phyloP scores from a whole-genome alignment of 1,284 basidiomycete genomes.

The Apiotrichum siamense region DNA sequence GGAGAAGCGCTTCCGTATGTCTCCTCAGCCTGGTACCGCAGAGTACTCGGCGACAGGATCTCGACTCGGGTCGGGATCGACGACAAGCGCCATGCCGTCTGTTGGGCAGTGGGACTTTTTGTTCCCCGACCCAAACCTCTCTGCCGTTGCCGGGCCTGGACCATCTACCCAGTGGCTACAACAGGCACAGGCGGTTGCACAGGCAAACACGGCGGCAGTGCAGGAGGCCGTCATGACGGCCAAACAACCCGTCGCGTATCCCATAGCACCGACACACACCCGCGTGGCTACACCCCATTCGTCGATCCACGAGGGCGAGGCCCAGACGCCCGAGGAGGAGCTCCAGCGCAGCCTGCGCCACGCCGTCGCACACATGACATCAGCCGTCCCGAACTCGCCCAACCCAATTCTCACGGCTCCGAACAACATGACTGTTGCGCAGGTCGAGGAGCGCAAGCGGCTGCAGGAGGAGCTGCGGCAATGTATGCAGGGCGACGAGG shows the following conservation, averaged over 20 bases:
- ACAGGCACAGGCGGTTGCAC: too few species aligned
- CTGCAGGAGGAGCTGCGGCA: conserved; percentile 29
- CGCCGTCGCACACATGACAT: conserved; percentile 19
- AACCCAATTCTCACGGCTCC: conserved; percentile 11
- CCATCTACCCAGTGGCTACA: conserved; percentile 1
- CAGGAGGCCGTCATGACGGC: too few species aligned
- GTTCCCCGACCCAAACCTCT: conserved; percentile 10
- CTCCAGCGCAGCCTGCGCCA: conserved; percentile 17
- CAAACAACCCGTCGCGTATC: too few species aligned
- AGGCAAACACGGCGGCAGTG: too few species aligned
- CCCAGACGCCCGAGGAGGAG: conserved; percentile 6
- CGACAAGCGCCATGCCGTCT: background rate
- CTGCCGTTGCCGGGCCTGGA: conserved; percentile 10
- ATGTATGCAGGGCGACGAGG: conserved; percentile 25
- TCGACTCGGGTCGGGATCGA: too few species aligned
- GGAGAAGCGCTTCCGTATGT: conserved; percentile 5
- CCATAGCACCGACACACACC: too few species aligned
- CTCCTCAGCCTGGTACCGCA: background rate
- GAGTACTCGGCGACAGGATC: background rate
- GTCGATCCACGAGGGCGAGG: background rate
- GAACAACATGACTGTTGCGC: conserved; percentile 23
- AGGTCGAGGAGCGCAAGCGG: conserved; percentile 29
- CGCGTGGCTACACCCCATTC: background rate
- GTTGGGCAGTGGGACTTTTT: conserved; percentile 17
- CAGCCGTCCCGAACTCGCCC: conserved; percentile 1